These are phyloP conservation scores for Globisporangium polare DNA, from an alignment of 352 stramenopile genomes.

Conservation along the genomic window DNA sequence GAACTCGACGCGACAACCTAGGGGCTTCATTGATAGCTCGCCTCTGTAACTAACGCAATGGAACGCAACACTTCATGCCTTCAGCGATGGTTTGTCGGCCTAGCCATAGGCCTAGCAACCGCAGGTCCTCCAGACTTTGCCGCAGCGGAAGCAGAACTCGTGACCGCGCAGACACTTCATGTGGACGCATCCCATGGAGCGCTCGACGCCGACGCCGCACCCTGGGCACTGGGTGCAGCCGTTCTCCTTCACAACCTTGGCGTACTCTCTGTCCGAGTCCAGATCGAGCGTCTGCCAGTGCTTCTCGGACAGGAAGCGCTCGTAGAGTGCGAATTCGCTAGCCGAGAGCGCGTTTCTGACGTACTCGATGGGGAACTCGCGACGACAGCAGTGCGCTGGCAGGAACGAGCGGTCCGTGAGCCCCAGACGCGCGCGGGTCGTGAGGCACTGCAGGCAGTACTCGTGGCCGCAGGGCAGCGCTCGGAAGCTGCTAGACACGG, in stretches of 20 bases:
- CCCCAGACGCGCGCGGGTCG: slow-evolving; percentile 50
- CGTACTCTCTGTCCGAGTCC: slow-evolving; percentile 59
- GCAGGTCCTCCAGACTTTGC: slow-evolving; percentile 19
- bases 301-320: slow-evolving; percentile 11
- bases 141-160: slow-evolving; percentile 60
- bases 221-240: slow-evolving; percentile 52
- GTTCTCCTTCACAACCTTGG: slow-evolving; percentile 24
- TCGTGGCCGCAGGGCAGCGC: slow-evolving; percentile 24
- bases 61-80: too few species aligned
- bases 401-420: slow-evolving; percentile 39
- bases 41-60: too few species aligned
- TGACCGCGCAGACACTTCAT: slow-evolving; percentile 54
- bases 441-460: slow-evolving; percentile 56
- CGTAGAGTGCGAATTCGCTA: slow-evolving; percentile 3
- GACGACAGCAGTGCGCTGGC: slow-evolving; percentile 10
- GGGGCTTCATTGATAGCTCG: too few species aligned
- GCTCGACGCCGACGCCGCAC: slow-evolving; percentile 62
- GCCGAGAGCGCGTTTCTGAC: background rate
- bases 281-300: slow-evolving; percentile 26
- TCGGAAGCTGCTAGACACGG: background rate
- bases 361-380: slow-evolving; percentile 11
- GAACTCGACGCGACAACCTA: too few species aligned
- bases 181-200: slow-evolving; percentile 40
- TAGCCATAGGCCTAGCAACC: background rate
- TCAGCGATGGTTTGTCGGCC: too few species aligned